Percentiles rank a stretch among this genome's conserved stretches.
Conservation (phyloP, 768 basidiomycete species). For the Lactifluus piperatus region DNA sequence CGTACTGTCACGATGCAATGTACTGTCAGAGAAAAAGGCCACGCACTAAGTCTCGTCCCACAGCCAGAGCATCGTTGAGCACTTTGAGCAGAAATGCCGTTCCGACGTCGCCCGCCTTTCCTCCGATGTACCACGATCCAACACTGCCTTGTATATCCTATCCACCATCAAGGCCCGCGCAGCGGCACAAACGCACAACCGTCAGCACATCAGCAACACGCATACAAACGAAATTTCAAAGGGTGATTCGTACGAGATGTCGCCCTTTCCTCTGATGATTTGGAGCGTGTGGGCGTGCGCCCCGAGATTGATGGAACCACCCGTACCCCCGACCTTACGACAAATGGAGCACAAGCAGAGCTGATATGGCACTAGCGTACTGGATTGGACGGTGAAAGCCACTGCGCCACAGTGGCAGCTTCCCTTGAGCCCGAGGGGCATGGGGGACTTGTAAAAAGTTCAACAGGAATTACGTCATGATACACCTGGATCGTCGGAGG, state of each 20-base stretch:
- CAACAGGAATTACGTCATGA: not conserved
- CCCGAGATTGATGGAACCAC: slow-evolving; percentile 61
- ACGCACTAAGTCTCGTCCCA: slow-evolving; percentile 47
- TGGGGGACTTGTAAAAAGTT: slow-evolving; percentile 21
- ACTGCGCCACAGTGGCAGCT: slow-evolving; percentile 33
- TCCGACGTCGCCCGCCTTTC: slow-evolving; percentile 45
- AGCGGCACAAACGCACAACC: too few relatives aligned
- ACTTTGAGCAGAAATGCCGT: slow-evolving; percentile 54
- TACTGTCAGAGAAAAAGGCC: not conserved
- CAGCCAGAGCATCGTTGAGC: slow-evolving; percentile 60
- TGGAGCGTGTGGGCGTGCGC: slow-evolving; percentile 43
- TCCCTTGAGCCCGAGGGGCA: slow-evolving; percentile 46
- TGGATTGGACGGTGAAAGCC: slow-evolving; percentile 32
- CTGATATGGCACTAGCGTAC: slow-evolving; percentile 59
- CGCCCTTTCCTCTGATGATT: slow-evolving; percentile 40
- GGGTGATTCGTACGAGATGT: slow-evolving; percentile 36
- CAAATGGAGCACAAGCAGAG: slow-evolving; percentile 63
- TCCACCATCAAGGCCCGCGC: not conserved
- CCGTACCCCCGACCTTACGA: slow-evolving; percentile 57
- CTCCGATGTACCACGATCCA: slow-evolving; percentile 45
- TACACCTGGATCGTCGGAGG: too few relatives aligned
- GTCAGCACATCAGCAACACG: not conserved
- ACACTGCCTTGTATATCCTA: slow-evolving; percentile 54
- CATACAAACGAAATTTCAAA: not conserved
- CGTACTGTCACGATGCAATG: not conserved